Percentiles rank a stretch among this genome's conserved stretches.
Conservation (phyloP, 805 yeast genomes). For the Schwanniomyces yamadae region DNA sequence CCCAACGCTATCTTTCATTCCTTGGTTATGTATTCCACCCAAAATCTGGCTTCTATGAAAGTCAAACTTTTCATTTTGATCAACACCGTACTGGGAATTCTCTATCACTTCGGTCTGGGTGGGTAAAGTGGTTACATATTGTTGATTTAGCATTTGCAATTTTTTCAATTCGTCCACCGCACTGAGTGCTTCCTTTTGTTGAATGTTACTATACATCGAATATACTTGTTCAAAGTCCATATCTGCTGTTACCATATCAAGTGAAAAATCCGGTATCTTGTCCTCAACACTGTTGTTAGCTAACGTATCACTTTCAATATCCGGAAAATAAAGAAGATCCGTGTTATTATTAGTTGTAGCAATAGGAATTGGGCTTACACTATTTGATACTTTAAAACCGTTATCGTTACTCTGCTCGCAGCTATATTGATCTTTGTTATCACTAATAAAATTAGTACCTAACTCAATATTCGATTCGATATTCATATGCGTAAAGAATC, state of each 20-base stretch:
- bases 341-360: too few relatives aligned
- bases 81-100: not conserved
- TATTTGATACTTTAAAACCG: too few relatives aligned
- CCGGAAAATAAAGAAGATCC: too few relatives aligned
- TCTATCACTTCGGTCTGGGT: not conserved
- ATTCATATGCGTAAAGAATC: too few relatives aligned
- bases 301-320: too few relatives aligned
- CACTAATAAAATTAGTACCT: too few relatives aligned
- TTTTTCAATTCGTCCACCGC: constrained; percentile 39
- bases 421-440: too few relatives aligned
- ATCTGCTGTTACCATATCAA: constrained; percentile 17
- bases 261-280: constrained; percentile 5
- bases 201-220: constrained; percentile 36
- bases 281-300: too few relatives aligned
- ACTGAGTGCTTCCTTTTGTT: constrained; percentile 34
- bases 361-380: too few relatives aligned
- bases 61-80: not conserved
- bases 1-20: not conserved
- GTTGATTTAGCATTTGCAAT: constrained; percentile 33
- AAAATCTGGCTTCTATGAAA: constrained; percentile 2
- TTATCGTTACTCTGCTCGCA: too few relatives aligned
- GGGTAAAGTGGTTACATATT: constrained; percentile 9
- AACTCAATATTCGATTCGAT: too few relatives aligned
- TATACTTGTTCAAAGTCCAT: constrained; percentile 49
- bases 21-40: not conserved